phyloP scores from a whole-genome alignment of 768 basidiomycete species.

The Leucocoprinus leucothites region DNA sequence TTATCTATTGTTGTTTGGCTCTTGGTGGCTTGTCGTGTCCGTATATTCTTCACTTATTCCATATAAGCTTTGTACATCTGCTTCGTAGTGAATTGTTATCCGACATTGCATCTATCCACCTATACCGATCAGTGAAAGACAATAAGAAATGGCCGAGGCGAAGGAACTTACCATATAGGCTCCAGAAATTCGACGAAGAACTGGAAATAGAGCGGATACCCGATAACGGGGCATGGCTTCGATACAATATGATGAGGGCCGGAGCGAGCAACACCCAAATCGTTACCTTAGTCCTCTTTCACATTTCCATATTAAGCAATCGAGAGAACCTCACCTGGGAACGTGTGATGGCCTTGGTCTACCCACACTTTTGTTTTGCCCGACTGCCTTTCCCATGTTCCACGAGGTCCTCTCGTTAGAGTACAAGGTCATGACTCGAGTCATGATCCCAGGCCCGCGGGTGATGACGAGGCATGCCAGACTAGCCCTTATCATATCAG shows the following conservation, averaged over 20 bases:
- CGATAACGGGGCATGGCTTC: constrained; percentile 14
- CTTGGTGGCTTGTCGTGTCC: constrained; percentile 6
- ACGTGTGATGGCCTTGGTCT: background rate
- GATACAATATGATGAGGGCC: constrained; percentile 9
- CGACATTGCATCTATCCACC: constrained; percentile 21
- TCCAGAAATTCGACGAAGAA: constrained; percentile 17
- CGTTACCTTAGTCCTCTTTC: constrained; percentile 1
- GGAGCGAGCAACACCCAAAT: background rate
- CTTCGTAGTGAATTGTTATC: constrained; percentile 19
- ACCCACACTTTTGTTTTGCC: constrained; percentile 8
- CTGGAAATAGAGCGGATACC: constrained; percentile 14
- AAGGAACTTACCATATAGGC: constrained; percentile 20
- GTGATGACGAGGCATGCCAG: background rate
- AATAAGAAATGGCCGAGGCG: constrained; percentile 23
- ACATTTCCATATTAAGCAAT: constrained; percentile 5
- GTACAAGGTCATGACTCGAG: background rate
- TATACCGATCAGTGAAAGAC: constrained; percentile 17
- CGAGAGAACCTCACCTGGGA: background rate
- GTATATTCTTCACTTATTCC: constrained; percentile 13
- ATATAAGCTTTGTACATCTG: constrained; percentile 18
- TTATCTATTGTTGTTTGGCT: constrained; percentile 9
- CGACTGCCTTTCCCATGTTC: background rate
- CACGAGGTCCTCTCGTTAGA: background rate
- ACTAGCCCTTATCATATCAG: background rate
- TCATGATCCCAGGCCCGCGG: background rate